A percentile compares a stretch with the other conserved stretches of the same genome.
phyloP scores from a whole-genome alignment of 495 filamentous ascomycete species.

The Penicillium nucicola region DNA sequence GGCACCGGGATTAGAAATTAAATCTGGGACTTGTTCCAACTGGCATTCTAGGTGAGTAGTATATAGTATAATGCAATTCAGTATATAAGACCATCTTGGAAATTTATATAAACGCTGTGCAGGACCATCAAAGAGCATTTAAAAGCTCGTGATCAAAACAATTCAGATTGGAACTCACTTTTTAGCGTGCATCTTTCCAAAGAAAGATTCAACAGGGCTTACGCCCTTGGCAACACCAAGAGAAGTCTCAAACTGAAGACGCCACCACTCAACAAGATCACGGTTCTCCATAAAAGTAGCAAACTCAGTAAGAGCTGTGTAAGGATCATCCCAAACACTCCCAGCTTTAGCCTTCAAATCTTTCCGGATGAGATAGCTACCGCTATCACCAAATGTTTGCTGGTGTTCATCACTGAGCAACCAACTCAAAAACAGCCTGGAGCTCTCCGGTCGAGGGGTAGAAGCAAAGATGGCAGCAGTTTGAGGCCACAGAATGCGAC shows the following conservation, averaged over 20 bases:
- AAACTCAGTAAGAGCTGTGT: not conserved
- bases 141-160: no score
- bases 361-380: not conserved
- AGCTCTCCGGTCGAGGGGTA: not conserved
- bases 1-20: no score
- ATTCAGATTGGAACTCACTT: no score
- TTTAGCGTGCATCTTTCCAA: no score
- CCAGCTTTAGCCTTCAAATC: not conserved
- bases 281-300: not conserved
- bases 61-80: no score
- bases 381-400: not conserved
- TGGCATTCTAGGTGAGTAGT: no score
- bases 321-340: not conserved
- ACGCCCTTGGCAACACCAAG: not conserved
- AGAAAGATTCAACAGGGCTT: not conserved
- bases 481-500: not conserved
- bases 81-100: no score
- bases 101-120: no score
- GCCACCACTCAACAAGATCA: not conserved
- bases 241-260: not conserved
- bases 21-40: no score
- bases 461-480: not conserved
- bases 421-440: not conserved
- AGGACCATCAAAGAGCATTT: no score
- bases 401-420: not conserved